phyloP scores from a whole-genome alignment of 2,329 filamentous ascomycete species.

The Aspergillus sp. region DNA sequence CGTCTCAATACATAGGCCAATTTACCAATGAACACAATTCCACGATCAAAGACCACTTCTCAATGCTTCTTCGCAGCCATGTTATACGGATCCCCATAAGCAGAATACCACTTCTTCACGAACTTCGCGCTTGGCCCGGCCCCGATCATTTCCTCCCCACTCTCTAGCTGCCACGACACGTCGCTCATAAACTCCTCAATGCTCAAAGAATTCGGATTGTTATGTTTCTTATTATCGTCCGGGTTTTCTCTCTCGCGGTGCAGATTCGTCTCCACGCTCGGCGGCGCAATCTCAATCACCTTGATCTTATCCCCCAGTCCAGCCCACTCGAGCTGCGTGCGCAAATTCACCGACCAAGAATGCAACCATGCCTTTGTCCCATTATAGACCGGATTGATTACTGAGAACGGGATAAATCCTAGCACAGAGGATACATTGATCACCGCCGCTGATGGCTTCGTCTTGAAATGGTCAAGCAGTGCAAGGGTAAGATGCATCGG shows the following conservation, averaged over 20 bases:
- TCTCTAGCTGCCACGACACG: constrained; percentile 46
- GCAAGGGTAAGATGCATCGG: constrained; percentile 56
- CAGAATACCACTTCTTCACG: constrained; percentile 47
- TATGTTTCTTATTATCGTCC: constrained; percentile 60
- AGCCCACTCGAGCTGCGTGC: constrained; percentile 48
- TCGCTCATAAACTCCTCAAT: constrained; percentile 58
- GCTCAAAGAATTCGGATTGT: constrained; percentile 48
- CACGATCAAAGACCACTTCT: neutral
- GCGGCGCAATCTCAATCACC: constrained; percentile 58
- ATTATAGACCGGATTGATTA: constrained; percentile 61
- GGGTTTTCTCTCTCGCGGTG: constrained; percentile 58
- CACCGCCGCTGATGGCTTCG: constrained; percentile 40
- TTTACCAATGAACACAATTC: no score
- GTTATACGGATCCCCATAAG: constrained; percentile 38
- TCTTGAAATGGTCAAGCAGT: constrained; percentile 52
- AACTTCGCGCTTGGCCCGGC: constrained; percentile 46
- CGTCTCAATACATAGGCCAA: no score
- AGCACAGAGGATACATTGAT: constrained; percentile 58
- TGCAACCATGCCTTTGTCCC: constrained; percentile 61
- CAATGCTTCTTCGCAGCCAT: constrained; percentile 10
- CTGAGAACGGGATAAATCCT: constrained; percentile 52
- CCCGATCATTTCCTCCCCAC: constrained; percentile 50
- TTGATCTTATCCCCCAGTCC: constrained; percentile 38
- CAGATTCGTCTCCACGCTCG: constrained; percentile 55
- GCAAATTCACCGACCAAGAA: constrained; percentile 57